phyloP scores from a whole-genome alignment of 306 rosid genomes.

The Quercus berberidifolia region DNA sequence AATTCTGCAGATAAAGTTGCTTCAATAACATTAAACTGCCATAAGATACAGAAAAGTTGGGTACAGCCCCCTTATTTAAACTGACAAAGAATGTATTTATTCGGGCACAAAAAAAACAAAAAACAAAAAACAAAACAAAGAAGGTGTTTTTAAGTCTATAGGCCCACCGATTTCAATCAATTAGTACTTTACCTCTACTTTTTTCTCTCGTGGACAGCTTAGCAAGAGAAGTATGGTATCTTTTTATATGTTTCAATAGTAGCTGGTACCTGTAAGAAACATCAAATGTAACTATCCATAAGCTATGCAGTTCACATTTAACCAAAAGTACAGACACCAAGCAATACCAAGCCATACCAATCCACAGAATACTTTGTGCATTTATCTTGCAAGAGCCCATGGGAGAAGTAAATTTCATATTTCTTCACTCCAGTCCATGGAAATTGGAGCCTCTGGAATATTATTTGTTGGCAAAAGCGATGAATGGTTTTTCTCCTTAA shows the following conservation, averaged over 20 bases:
- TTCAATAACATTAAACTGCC: not conserved
- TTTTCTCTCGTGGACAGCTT: not conserved
- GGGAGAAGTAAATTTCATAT: slow-evolving; percentile 28
- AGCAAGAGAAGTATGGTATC: not conserved
- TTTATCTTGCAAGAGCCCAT: slow-evolving; percentile 10
- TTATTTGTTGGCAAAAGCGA: slow-evolving; percentile 17
- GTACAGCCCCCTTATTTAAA: not conserved
- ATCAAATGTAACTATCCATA: not conserved
- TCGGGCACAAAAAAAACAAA: no score
- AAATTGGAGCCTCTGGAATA: slow-evolving; percentile 28
- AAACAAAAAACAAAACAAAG: no score
- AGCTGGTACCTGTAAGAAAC: not conserved
- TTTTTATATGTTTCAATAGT: not conserved
- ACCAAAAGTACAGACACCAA: not conserved
- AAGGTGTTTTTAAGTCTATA: not conserved
- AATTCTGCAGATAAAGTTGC: no score
- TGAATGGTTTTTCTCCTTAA: slow-evolving; percentile 19
- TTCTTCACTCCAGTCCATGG: slow-evolving; percentile 43
- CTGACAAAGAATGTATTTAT: not conserved
- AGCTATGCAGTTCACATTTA: not conserved
- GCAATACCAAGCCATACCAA: not conserved
- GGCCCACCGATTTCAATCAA: not conserved
- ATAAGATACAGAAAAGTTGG: not conserved
- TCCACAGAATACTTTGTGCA: not conserved
- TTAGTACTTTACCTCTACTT: not conserved